A percentile compares a stretch with the other conserved stretches of the same genome.
These are phyloP conservation scores for Odonthalia washingtoniensis DNA, from an alignment of 31 red algal species.

Conservation along the genomic window DNA sequence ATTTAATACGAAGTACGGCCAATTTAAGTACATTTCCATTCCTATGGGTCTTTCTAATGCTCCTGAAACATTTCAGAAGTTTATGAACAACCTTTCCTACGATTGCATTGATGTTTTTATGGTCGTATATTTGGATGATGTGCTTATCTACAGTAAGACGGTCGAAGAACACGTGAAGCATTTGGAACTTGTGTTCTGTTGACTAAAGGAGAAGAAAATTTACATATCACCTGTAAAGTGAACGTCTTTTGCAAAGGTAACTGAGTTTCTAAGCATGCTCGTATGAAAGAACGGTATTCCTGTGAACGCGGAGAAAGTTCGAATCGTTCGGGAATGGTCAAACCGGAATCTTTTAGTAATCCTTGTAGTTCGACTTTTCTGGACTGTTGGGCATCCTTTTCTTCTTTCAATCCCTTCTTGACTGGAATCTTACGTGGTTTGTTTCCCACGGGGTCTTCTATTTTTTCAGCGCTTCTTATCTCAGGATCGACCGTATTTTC, in stretches of 20 bases:
- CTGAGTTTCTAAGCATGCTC: background rate
- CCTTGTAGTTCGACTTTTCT: no score
- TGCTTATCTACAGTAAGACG: background rate
- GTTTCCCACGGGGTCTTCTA: no score
- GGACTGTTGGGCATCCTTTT: no score
- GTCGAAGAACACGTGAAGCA: background rate
- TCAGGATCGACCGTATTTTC: no score
- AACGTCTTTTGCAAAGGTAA: background rate
- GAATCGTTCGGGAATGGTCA: background rate
- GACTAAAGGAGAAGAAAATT: background rate
- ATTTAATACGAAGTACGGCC: constrained; percentile 16
- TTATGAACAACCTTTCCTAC: background rate
- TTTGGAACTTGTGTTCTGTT: background rate
- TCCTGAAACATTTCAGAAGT: constrained; percentile 25
- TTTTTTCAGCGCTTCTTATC: no score
- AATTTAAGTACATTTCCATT: constrained; percentile 24
- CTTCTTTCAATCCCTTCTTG: no score
- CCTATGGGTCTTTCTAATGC: constrained; percentile 10
- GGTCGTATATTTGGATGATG: constrained; percentile 8
- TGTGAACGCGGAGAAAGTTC: background rate
- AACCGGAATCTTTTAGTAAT: no score
- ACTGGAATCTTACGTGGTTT: no score
- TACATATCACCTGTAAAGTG: background rate
- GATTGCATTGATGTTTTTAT: constrained; percentile 4
- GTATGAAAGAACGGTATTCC: background rate